Conservation (phyloP, 164 flowering plant species). For the Dillenia suffruticosa region DNA sequence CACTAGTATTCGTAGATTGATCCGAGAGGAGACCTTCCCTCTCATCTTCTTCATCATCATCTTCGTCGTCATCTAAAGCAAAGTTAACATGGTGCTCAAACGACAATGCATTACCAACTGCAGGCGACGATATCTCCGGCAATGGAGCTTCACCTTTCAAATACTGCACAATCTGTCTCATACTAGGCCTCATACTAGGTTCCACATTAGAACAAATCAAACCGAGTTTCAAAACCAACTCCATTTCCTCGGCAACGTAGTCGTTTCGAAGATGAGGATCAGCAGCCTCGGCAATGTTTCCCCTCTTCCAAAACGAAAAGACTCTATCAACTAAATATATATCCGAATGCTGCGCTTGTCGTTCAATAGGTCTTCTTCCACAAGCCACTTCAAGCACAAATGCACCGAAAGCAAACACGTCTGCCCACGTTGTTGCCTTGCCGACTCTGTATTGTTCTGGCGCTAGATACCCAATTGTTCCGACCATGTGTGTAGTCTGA, state of each 20-base stretch:
- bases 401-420: constrained; percentile 35
- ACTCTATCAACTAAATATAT: constrained; percentile 29
- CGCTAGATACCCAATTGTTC: constrained; percentile 38
- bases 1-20: too few relatives aligned
- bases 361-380: constrained; percentile 31
- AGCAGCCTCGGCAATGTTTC: constrained; percentile 6
- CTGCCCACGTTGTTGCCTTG: constrained; percentile 27
- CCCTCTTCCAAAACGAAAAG: constrained; percentile 11
- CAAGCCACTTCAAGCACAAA: constrained; percentile 38
- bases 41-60: not conserved
- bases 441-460: constrained; percentile 33
- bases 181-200: constrained; percentile 15
- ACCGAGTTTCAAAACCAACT: constrained; percentile 22
- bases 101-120: too few relatives aligned
- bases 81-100: too few relatives aligned
- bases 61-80: not conserved
- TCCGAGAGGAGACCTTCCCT: too few relatives aligned
- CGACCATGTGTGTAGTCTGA: constrained; percentile 29
- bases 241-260: constrained; percentile 10
- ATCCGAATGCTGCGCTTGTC: not conserved
- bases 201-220: constrained; percentile 13
- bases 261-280: constrained; percentile 12
- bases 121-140: constrained; percentile 1
- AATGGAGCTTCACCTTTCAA: constrained; percentile 4
- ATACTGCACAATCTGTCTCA: constrained; percentile 16